These are phyloP conservation scores for Debaryomyces sp. DNA, from an alignment of 1,139 yeast species.

Conservation along the genomic window DNA sequence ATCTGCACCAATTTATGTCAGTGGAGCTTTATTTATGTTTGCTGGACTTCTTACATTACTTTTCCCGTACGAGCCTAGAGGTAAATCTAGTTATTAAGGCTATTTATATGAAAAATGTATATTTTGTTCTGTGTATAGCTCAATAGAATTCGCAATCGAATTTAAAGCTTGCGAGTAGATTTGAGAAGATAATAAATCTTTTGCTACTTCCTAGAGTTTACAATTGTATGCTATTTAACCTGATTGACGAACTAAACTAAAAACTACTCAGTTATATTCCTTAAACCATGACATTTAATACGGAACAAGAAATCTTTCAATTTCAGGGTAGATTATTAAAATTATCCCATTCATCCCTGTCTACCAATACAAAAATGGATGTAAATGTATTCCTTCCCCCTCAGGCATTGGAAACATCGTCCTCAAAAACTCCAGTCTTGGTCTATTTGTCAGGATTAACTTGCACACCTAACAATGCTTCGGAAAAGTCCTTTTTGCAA, in stretches of 20 bases:
- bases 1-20: slow-evolving; percentile 46
- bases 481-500: slow-evolving; percentile 92
- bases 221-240: background rate
- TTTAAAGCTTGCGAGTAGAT: background rate
- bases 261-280: background rate
- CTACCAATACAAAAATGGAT: slow-evolving; percentile 75
- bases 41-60: slow-evolving; percentile 37
- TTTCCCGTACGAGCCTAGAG: slow-evolving; percentile 46
- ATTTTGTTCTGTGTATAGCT: background rate
- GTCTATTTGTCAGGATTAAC: slow-evolving; percentile 87
- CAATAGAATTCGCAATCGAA: slow-evolving; percentile 3
- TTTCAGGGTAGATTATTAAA: slow-evolving; percentile 80
- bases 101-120: background rate
- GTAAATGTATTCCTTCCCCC: slow-evolving; percentile 83
- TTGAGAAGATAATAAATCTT: background rate
- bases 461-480: slow-evolving; percentile 90
- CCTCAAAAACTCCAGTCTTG: slow-evolving; percentile 63
- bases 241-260: background rate
- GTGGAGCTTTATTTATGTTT: slow-evolving; percentile 43
- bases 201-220: background rate
- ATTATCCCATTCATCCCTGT: slow-evolving; percentile 68
- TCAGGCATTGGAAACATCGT: slow-evolving; percentile 31
- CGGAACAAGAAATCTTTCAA: slow-evolving; percentile 59
- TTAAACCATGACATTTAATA: slow-evolving; percentile 51
- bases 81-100: slow-evolving; percentile 18